Base-by-base conservation (phyloP, 1,139 yeast genomes). In the Pneumocystis canis region DNA sequence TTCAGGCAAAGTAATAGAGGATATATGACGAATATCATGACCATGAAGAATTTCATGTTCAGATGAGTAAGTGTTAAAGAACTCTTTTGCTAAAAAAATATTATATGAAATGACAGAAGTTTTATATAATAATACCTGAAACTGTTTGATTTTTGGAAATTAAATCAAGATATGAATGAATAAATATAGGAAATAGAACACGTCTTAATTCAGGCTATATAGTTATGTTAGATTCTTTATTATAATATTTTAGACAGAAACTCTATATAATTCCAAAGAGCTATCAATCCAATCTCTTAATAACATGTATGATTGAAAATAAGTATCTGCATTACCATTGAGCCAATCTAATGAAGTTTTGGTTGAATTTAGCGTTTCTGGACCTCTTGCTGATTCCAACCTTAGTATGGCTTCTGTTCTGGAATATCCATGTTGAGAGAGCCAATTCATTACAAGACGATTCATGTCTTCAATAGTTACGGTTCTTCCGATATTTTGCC, bases 371-470 rank as follows among this genome's bases (percentile, higher is more conserved):
- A 62, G 65, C 14, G 65, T 61, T 28, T 63, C 68, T 18, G 63
- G 65, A 9, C 58, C 65, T 31, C 68, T 61, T 39, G 69, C 67
- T 35, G 77, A 84, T 72, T 94, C 99, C 67, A 89, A 82, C 67
- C 98, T 81, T 65, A 92, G 80, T 85, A 89, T 88, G 3, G 96
- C 89, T 73, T 94, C 99, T 0, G 97, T 90, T 68, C 86, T 82
- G 68, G 89, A 90, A 71, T 89, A 94, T 2, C 99, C 99, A 72
- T 90, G 89, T 71, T 92, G 90, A 73, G 84, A 87, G 68, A 94
- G 80, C 59, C 40, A 39, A 35, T 57, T 57, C 37, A 47, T 47
- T 47, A 47, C 54, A 47, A 47, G 54, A 9, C 54, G 54, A 47
- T 47, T 47, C 54, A 47, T 47, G 11, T 47, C 54, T 47, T 47